Evolutionary conservation across 345 rosid genomes (phyloP).

Genomic region (Rhodamnia argentea): DNA sequence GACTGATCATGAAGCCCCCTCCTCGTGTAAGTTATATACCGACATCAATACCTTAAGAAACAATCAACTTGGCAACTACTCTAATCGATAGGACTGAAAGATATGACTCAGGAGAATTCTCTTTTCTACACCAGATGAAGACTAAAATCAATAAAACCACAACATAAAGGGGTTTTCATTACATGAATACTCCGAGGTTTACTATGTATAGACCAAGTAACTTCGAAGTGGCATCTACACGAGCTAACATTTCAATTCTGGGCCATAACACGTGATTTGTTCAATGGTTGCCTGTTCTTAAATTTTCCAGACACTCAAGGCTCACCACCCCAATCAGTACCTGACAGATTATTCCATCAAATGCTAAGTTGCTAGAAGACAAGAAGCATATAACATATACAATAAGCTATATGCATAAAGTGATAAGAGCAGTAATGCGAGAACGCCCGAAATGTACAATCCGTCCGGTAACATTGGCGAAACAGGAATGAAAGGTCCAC

Average conservation of each 20-base stretch:
- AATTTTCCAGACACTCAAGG: background rate
- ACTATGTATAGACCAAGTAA: background rate
- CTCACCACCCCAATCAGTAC: background rate
- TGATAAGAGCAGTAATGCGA: background rate
- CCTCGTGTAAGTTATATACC: background rate
- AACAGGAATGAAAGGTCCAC: background rate
- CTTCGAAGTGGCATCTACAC: background rate
- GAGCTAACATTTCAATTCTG: background rate
- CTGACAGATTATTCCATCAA: background rate
- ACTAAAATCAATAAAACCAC: background rate
- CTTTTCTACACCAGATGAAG: background rate
- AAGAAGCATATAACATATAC: background rate
- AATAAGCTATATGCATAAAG: background rate
- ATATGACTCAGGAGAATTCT: background rate
- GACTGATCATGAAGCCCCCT: background rate
- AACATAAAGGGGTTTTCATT: background rate
- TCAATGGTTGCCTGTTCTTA: background rate
- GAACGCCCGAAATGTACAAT: background rate
- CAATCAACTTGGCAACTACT: background rate
- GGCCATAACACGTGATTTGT: background rate
- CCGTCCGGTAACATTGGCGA: background rate
- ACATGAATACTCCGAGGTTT: background rate
- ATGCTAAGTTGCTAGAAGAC: background rate
- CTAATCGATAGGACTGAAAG: background rate
- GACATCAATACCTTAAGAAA: background rate